A percentile compares a stretch with the other conserved stretches of the same genome.
Conservation (phyloP, 768 basidiomycete genomes). For the Suillus weaverae region DNA sequence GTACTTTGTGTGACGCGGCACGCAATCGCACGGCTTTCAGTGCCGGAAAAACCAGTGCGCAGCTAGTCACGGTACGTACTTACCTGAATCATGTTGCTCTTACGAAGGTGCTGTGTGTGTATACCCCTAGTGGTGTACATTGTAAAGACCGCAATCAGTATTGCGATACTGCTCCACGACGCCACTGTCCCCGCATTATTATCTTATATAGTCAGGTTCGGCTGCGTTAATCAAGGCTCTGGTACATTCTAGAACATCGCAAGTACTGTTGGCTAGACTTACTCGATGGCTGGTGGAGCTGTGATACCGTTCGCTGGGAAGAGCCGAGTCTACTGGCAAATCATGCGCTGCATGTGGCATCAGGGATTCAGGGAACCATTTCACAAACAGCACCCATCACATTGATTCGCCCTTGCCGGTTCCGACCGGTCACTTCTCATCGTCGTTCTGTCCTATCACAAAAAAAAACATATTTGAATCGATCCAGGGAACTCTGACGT, state of each 20-base stretch:
- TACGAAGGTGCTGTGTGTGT: background rate
- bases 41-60: background rate
- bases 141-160: conserved; percentile 1
- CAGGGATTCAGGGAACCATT: background rate
- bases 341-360: background rate
- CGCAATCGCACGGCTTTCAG: background rate
- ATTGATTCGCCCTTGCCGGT: conserved; percentile 1
- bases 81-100: background rate
- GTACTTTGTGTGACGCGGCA: background rate
- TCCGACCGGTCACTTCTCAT: conserved; percentile 2
- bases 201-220: conserved; percentile 3
- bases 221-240: background rate
- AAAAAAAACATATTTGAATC: background rate
- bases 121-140: background rate
- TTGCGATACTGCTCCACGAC: conserved; percentile 17
- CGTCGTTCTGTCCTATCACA: background rate
- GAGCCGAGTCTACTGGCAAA: background rate
- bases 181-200: conserved; percentile 24
- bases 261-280: conserved; percentile 2
- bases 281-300: background rate
- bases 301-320: conserved; percentile 1
- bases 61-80: background rate
- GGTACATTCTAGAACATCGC: conserved; percentile 8
- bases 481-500: background rate
- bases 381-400: background rate